Percentiles rank a stretch among this genome's conserved stretches.
phyloP scores from a whole-genome alignment of 371 early-diverging fungal genomes.

The Apophysomyces ossiformis region DNA sequence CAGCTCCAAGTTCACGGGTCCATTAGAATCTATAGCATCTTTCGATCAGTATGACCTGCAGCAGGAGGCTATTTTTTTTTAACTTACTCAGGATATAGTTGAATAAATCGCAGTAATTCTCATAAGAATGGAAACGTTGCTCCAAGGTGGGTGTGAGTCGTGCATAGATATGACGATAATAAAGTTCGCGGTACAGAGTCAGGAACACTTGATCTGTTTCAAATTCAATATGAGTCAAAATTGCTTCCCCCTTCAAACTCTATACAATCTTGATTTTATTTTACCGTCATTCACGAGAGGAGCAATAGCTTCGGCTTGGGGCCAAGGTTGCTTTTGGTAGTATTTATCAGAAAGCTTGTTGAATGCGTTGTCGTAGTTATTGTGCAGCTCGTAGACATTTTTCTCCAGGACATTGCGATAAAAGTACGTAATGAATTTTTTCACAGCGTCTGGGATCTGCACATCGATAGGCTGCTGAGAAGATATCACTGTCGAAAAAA shows the following conservation, averaged over 20 bases:
- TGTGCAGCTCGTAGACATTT: conserved; percentile 79
- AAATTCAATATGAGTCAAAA: not conserved
- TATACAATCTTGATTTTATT: not conserved
- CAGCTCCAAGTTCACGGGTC: conserved; percentile 81
- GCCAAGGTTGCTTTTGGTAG: conserved; percentile 87
- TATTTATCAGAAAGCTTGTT: conserved; percentile 90
- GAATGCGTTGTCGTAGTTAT: conserved; percentile 87
- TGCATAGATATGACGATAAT: conserved; percentile 92
- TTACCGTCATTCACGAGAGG: conserved; percentile 83
- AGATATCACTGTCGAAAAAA: not conserved
- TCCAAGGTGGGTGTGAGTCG: conserved; percentile 85
- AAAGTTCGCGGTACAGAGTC: conserved; percentile 91
- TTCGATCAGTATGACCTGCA: not conserved
- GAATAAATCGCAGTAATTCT: conserved; percentile 93
- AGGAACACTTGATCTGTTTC: conserved; percentile 78
- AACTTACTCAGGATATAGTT: conserved; percentile 85
- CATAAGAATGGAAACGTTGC: conserved; percentile 86
- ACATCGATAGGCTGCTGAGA: conserved; percentile 45
- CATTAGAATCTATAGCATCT: conserved; percentile 63
- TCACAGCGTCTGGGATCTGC: conserved; percentile 76
- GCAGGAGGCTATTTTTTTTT: too few species aligned
- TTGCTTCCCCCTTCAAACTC: too few species aligned
- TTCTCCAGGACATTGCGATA: conserved; percentile 75
- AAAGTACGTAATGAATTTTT: conserved; percentile 79
- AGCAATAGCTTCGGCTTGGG: conserved; percentile 81